Evolutionary conservation across 768 basidiomycete genomes (phyloP).

Genomic region (Boletus subparvulus): DNA sequence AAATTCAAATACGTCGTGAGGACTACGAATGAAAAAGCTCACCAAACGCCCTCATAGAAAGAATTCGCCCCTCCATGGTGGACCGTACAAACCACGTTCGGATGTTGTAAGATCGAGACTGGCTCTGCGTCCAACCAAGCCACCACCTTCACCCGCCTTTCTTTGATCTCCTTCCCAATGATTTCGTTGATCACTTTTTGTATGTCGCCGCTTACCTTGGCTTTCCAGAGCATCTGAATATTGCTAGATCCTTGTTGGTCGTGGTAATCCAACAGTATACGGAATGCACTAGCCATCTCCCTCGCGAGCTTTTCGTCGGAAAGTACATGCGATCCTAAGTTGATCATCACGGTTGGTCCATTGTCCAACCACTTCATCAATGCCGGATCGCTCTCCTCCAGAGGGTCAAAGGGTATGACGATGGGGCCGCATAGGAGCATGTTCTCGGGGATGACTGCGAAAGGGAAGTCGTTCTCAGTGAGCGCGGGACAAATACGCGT

Average conservation of each 20-base stretch:
- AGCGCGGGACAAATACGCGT: slow-evolving; percentile 1
- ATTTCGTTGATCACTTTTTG: neutral
- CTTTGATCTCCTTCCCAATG: slow-evolving; percentile 2
- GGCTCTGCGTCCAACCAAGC: slow-evolving; percentile 4
- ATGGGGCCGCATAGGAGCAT: slow-evolving; percentile 8
- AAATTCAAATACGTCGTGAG: neutral
- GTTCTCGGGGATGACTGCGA: slow-evolving; percentile 4
- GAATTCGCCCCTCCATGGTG: slow-evolving; percentile 6
- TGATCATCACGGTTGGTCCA: slow-evolving; percentile 12
- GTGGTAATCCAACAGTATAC: slow-evolving; percentile 3
- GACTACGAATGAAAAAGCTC: neutral
- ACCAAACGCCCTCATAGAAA: neutral
- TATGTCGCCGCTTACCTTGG: neutral
- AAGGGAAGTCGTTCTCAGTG: neutral
- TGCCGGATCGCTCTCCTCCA: slow-evolving; percentile 6
- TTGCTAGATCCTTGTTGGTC: neutral
- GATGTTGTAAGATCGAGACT: slow-evolving; percentile 3
- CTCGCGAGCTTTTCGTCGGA: neutral
- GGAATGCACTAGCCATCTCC: slow-evolving; percentile 6
- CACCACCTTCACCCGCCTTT: slow-evolving; percentile 2
- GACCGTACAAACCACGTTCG: neutral
- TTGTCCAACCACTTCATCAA: slow-evolving; percentile 10
- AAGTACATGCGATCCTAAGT: slow-evolving; percentile 3
- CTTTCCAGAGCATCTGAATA: slow-evolving; percentile 14
- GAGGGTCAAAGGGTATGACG: slow-evolving; percentile 1